Evolutionary conservation across 2,329 filamentous ascomycete species (phyloP), one percentile per base, ranked within the genome.

Genomic region (Amauroascus niger): DNA sequence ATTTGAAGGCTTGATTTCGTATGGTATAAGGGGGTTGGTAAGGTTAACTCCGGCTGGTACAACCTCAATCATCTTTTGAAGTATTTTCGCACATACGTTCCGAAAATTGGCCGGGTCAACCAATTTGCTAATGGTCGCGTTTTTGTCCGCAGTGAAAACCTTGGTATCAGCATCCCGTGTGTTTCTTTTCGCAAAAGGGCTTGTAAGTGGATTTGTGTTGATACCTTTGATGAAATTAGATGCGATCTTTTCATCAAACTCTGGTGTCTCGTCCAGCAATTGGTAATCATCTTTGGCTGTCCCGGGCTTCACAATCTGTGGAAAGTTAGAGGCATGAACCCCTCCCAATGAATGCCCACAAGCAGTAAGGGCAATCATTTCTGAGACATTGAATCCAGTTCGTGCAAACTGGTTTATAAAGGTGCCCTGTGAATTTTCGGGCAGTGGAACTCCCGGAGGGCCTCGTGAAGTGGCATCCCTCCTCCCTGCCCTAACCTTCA

Each of bases 321-420:
- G 55, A 39, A 57, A 57, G 28, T 53, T 46, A 2, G 11, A 18
- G 18, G 52, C 44, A 32, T 57, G 55, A 20, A 57, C 55, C 40
- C 55, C 55, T 5, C 55, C 55, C 28, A 57, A 13, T 6, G 55
- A 53, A 41, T 57, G 55, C 7, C 55, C 55, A 30, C 55, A 57
- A 11, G 55, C 55, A 3, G 46, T 50, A 3, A 55, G 35, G 13
- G 48, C 55, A 30, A 57, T 53, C 55, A 57, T 57, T 16, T 57
- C 55, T 28, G 43, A 39, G 18, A 47, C 24, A 26, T 53, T 55
- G 52, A 57, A 57, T 6, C 55, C 55, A 11, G 33, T 41, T 6
- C 55, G 52, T 9, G 49, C 41, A 50, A 57, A 57, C 49, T 57
- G 55, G 49, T 57, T 55, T 44, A 55, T 55, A 24, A 57, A 57